Base-by-base conservation (phyloP, 768 basidiomycete genomes). In the Phylloporus sp. region DNA sequence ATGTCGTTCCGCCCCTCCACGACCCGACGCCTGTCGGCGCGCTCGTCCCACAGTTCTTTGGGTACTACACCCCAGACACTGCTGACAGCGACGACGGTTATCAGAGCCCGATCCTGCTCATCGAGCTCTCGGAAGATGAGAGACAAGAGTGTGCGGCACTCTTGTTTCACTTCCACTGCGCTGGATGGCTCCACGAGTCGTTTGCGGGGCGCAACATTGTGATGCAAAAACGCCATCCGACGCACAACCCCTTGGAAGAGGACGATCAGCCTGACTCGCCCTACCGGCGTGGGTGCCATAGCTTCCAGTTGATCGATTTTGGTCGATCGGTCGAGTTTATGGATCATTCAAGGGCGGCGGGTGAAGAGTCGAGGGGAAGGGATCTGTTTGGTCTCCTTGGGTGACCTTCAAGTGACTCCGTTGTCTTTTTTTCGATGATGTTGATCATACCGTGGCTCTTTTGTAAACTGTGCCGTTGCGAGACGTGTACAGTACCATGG, bases 11-110 rank as follows among this genome's bases (percentile, higher is more conserved):
- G 1, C 65, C 65, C 20, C 32, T 80, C 9, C 65, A 70, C 26
- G 66, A 75, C 51, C 81, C 81, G 0, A 71, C 75, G 0, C 78
- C 80, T 1, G 65, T 78, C 5, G 72, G 73, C 8, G 73, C 84
- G 0, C 52, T 84, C 43, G 76, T 80, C 5, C 84, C 85, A 2
- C 81, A 83, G 61, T 85, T 77, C 65, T 85, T 80, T 59, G 83
- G 85, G 2, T 82, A 79, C 64, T 85, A 84, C 59, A 52, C 24
- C 1, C 23, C 61, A 22, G 53, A 54, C 36, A 62, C 18, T 7
- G 36, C 68, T 73, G 29, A 36, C 5, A 6, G 5, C 12, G 10
- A 24, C 4, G 4, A 13, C 10, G 24, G 5, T 22, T 59, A 40
- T 18, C 13, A 9, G 4, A 59, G 58, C 27, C 36, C 57, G 6